Conservation (phyloP, 2,329 filamentous ascomycete genomes). For the Pseudogymnoascus sp. region DNA sequence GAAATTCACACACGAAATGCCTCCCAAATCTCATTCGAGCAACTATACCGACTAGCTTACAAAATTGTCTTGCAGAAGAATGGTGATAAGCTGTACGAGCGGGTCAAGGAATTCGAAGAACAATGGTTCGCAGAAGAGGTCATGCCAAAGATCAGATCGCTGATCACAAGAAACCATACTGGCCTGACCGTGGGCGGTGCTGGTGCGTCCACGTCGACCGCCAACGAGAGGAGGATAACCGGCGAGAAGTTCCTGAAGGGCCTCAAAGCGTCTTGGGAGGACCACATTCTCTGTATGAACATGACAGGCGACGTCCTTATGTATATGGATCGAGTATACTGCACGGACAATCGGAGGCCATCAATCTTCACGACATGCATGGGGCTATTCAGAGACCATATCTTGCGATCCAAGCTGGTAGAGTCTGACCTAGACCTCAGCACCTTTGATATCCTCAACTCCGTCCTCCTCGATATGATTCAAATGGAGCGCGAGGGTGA, state of each 20-base stretch:
- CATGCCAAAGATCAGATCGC: constrained; percentile 57
- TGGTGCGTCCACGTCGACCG: constrained; percentile 49
- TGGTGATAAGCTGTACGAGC: constrained; percentile 70
- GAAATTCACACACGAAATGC: constrained; percentile 93
- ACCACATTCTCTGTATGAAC: constrained; percentile 87
- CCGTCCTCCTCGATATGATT: constrained; percentile 82
- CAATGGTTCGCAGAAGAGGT: constrained; percentile 71
- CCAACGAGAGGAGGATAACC: constrained; percentile 68
- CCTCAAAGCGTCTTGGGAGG: constrained; percentile 72
- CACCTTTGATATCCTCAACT: constrained; percentile 70
- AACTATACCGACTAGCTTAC: constrained; percentile 88
- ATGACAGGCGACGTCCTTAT: constrained; percentile 96
- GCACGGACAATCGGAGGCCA: constrained; percentile 61
- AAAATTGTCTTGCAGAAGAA: constrained; percentile 87
- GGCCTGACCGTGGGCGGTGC: constrained; percentile 46
- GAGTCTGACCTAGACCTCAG: constrained; percentile 35
- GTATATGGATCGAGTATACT: constrained; percentile 90
- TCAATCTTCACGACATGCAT: constrained; percentile 81
- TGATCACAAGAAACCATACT: constrained; percentile 63
- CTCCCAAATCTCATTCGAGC: constrained; percentile 84
- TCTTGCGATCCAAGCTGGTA: constrained; percentile 55
- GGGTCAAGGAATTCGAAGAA: constrained; percentile 72
- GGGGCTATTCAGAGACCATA: constrained; percentile 77
- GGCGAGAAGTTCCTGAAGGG: constrained; percentile 77
- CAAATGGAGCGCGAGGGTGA: constrained; percentile 88